Percentiles rank a stretch among this genome's conserved stretches.
phyloP scores from a whole-genome alignment of 148 eudicot genomes.

The Camellia japonica region DNA sequence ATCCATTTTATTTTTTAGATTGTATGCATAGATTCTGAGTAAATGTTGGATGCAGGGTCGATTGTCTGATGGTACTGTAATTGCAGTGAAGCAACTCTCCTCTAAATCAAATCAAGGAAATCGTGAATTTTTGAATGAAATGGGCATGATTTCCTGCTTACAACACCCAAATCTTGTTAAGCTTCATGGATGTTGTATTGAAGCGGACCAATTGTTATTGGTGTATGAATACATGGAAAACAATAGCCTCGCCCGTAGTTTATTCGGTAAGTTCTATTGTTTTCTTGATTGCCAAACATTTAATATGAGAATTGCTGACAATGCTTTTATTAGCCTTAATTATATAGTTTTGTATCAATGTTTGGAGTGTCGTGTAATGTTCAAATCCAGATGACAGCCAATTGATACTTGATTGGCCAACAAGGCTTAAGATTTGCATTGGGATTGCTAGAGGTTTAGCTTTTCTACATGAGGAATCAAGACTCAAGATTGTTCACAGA shows the following conservation, averaged over 20 bases:
- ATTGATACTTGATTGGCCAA: conserved; percentile 37
- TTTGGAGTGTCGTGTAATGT: conserved; percentile 2
- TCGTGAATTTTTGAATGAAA: conserved; percentile 51
- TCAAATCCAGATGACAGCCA: conserved; percentile 26
- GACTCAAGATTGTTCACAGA: conserved; percentile 44
- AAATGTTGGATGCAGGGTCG: conserved; percentile 32
- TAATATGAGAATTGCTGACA: neutral
- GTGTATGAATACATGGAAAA: conserved; percentile 53
- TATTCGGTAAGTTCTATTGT: conserved; percentile 28
- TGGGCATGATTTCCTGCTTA: conserved; percentile 52
- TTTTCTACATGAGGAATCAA: conserved; percentile 51
- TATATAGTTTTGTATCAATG: neutral
- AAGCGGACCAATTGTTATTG: conserved; percentile 41
- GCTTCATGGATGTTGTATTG: conserved; percentile 52
- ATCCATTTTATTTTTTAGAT: neutral
- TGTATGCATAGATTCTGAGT: neutral
- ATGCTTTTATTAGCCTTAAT: neutral
- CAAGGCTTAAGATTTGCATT: conserved; percentile 43
- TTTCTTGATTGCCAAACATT: no score
- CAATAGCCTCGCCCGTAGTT: conserved; percentile 43
- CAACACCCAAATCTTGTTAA: conserved; percentile 59
- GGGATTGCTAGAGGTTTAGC: conserved; percentile 52
- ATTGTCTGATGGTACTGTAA: conserved; percentile 38
- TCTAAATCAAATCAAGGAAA: conserved; percentile 48
- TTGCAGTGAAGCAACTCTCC: conserved; percentile 55